Evolutionary conservation across 139 green algal genomes (phyloP), one percentile per base, ranked within the genome.

Genomic region (Ettlia oleoabundans): DNA sequence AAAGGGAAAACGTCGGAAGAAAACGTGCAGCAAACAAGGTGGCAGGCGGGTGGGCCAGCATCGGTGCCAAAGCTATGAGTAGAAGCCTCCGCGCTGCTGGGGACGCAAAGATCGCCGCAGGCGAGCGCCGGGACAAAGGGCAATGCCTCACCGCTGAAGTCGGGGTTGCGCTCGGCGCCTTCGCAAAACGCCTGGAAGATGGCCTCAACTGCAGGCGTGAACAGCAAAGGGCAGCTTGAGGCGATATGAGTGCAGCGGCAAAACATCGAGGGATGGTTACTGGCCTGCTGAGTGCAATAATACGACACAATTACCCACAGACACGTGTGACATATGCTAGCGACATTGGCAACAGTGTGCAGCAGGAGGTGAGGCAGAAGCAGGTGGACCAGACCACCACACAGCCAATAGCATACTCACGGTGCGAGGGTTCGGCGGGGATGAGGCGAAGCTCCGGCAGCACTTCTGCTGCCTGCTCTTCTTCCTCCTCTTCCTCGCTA

Each of bases 171-270:
- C 63, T 81, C 66, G 1, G 84, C 84, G n/a, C 84, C 84, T 10
- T 88, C 79, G 65, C 84, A 86, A 24, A 88, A 82, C 22, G 84
- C 78, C 52, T 83, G 53, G 55, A 88, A 88, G 22, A 88, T 53
- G 1, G 38, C 51, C 10, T 88, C 84, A 3, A 88, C 64, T 62
- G 58, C 61, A 40, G 47, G 42, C 2, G 26, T 40, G 63, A 33
- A 43, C 13, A 15, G 15, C 13, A 15, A 10, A 58, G 47, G 47
- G 15, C 10, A 58, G 47, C n/a, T n/a, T n/a, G n/a, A n/a, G n/a
- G n/a, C n/a, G n/a, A n/a, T n/a, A n/a, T n/a, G n/a, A n/a, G n/a
- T n/a, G n/a, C n/a, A n/a, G n/a, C n/a, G n/a, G n/a, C n/a, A n/a
- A n/a, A n/a, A n/a, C n/a, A n/a, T n/a, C n/a, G n/a, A n/a, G n/a